Percentiles rank a stretch among this genome's conserved stretches.
These are phyloP conservation scores for Spongospora subterranea DNA, from an alignment of 208 protist genomes.

Conservation along the genomic window DNA sequence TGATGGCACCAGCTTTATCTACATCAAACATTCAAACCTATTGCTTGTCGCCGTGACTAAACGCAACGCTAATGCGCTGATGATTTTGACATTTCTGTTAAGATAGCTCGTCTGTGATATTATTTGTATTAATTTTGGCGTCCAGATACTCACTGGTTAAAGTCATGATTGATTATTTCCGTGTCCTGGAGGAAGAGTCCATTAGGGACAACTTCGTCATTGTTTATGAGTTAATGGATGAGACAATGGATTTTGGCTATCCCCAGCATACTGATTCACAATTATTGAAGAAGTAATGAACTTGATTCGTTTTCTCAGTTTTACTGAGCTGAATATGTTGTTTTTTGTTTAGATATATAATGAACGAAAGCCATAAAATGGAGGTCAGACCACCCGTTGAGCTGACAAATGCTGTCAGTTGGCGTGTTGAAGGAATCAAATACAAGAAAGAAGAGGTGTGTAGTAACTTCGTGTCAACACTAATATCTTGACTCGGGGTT, in stretches of 20 bases:
- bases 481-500: background rate
- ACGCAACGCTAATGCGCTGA: slow-evolving; percentile 89
- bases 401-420: slow-evolving; percentile 81
- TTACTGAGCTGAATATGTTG: background rate
- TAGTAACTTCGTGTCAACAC: background rate
- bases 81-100: slow-evolving; percentile 91
- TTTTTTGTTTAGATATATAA: slow-evolving; percentile 22
- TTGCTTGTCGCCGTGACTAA: slow-evolving; percentile 88
- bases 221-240: slow-evolving; percentile 92
- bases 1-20: slow-evolving; percentile 89
- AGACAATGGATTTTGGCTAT: slow-evolving; percentile 95
- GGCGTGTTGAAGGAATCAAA: slow-evolving; percentile 81
- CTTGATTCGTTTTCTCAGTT: background rate
- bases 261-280: slow-evolving; percentile 66
- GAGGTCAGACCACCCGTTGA: slow-evolving; percentile 66
- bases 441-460: slow-evolving; percentile 86
- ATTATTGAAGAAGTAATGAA: slow-evolving; percentile 49
- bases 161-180: slow-evolving; percentile 87
- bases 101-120: slow-evolving; percentile 54
- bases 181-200: slow-evolving; percentile 80
- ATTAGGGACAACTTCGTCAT: slow-evolving; percentile 93
- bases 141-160: slow-evolving; percentile 61
- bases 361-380: slow-evolving; percentile 65
- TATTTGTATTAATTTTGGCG: slow-evolving; percentile 55
- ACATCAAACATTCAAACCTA: slow-evolving; percentile 91